Evolutionary conservation across 2,329 filamentous ascomycete species (phyloP).

Genomic region (Cordyceps pruinosa): DNA sequence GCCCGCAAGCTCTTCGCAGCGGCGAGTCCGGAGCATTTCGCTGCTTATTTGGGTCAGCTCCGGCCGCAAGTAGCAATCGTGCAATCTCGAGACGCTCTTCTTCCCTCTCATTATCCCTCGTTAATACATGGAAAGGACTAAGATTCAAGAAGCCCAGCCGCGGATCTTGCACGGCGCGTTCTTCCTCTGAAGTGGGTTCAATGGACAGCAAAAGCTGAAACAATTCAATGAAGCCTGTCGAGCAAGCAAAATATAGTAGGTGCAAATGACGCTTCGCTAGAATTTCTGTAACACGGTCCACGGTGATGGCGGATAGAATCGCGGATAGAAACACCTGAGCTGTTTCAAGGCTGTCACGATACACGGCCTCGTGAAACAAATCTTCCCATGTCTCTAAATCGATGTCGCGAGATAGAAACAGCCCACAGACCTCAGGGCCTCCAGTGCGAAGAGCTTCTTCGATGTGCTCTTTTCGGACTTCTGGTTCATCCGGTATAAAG

Average conservation of each 20-base stretch:
- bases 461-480: neutral
- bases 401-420: neutral
- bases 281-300: too few species aligned
- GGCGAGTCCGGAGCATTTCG: neutral
- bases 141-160: too few species aligned
- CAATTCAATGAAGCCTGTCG: neutral
- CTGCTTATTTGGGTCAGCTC: neutral
- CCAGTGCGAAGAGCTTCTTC: fast-evolving
- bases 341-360: too few species aligned
- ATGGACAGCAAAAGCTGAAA: neutral
- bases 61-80: neutral
- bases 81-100: neutral
- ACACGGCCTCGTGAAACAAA: too few species aligned
- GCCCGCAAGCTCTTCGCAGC: neutral
- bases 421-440: neutral
- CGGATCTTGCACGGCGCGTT: neutral
- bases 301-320: too few species aligned
- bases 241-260: neutral
- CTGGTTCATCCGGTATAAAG: neutral
- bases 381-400: too few species aligned
- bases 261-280: too few species aligned
- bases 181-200: neutral
- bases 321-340: too few species aligned
- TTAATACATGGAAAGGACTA: too few species aligned
- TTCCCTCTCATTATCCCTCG: neutral